Conservation (phyloP, 352 stramenopile genomes). For the Phytopythium vexans region DNA sequence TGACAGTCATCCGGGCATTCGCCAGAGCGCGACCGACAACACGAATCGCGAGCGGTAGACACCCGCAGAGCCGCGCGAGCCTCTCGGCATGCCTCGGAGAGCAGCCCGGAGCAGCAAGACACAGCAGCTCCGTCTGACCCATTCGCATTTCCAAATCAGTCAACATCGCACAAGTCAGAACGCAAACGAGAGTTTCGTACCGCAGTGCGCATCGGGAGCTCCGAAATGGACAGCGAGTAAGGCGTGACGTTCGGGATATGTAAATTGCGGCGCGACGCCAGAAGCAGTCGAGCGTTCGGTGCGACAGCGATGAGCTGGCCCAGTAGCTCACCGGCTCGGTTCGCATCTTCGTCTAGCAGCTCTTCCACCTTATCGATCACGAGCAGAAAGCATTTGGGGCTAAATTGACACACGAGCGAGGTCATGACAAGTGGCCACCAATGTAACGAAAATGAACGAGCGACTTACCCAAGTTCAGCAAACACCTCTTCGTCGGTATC, state of each 20-base stretch:
- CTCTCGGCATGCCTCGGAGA: conserved; percentile 55
- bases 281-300: conserved; percentile 59
- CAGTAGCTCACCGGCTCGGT: conserved; percentile 65
- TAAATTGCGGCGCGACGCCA: conserved; percentile 67
- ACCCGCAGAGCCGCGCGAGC: conserved; percentile 71
- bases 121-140: conserved; percentile 60
- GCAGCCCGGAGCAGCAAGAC: conserved; percentile 60
- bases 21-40: conserved; percentile 72
- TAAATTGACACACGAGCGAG: conserved; percentile 10
- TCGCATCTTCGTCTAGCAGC: conserved; percentile 70
- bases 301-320: conserved; percentile 69
- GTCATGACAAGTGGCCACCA: conserved; percentile 4
- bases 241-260: conserved; percentile 77
- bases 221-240: conserved; percentile 71
- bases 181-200: conserved; percentile 18
- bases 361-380: conserved; percentile 83
- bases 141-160: not conserved
- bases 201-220: conserved; percentile 67
- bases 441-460: not conserved
- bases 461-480: conserved; percentile 51
- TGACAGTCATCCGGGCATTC: conserved; percentile 70
- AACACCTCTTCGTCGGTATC: conserved; percentile 80
- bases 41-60: conserved; percentile 76
- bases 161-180: not conserved
- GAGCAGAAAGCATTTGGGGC: conserved; percentile 62